phyloP scores from a whole-genome alignment of 257 asterid species.

The Nyctanthes arbortristis region DNA sequence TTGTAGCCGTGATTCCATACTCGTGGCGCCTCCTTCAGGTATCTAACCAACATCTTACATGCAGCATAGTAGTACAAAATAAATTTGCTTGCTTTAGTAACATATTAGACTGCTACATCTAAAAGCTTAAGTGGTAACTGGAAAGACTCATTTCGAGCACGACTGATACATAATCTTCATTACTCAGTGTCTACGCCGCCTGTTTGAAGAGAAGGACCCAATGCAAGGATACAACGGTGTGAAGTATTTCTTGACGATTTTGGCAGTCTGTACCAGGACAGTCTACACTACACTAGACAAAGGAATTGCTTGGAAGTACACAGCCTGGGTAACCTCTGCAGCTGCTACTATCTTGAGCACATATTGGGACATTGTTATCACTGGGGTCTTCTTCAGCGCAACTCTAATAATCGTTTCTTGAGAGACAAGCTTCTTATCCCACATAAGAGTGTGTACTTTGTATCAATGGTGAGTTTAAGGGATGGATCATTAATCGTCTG shows the following conservation, averaged over 20 bases:
- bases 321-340: slow-evolving; percentile 42
- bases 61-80: not conserved
- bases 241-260: slow-evolving; percentile 45
- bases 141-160: not conserved
- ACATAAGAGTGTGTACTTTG: slow-evolving; percentile 44
- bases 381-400: slow-evolving; percentile 61
- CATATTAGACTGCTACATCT: not conserved
- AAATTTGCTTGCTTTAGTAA: not conserved
- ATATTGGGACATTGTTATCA: slow-evolving; percentile 55
- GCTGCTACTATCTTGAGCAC: slow-evolving; percentile 45
- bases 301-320: slow-evolving; percentile 34
- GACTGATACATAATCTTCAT: slow-evolving; percentile 10
- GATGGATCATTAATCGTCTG: not conserved
- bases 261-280: slow-evolving; percentile 53
- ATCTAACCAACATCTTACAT: not conserved
- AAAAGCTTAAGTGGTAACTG: not conserved
- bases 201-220: slow-evolving; percentile 50
- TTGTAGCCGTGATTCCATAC: slow-evolving; percentile 52
- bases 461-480: slow-evolving; percentile 54
- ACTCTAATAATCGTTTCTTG: slow-evolving; percentile 51
- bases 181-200: slow-evolving; percentile 51
- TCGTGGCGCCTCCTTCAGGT: slow-evolving; percentile 61
- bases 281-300: slow-evolving; percentile 37
- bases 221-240: slow-evolving; percentile 54
- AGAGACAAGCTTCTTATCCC: slow-evolving; percentile 68